Evolutionary conservation across 2,329 filamentous ascomycete genomes (phyloP).

Genomic region (Bipolaris bicolor): DNA sequence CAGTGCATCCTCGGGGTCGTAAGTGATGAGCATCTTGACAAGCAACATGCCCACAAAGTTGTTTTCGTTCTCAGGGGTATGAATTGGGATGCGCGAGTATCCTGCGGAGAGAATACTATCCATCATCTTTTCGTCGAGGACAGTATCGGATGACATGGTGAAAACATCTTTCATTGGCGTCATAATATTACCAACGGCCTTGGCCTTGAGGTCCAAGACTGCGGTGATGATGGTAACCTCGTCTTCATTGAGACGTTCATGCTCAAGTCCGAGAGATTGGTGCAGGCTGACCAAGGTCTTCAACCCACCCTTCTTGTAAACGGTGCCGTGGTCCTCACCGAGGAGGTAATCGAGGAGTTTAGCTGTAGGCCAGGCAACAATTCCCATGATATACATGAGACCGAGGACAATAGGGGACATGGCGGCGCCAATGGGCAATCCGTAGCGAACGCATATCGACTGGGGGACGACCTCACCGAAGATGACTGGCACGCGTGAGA

Average conservation of each 20-base stretch:
- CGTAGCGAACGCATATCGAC: slow-evolving; percentile 94
- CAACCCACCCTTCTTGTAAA: slow-evolving; percentile 96
- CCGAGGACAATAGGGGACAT: slow-evolving; percentile 86
- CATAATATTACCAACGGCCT: slow-evolving; percentile 95
- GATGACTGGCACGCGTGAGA: slow-evolving; percentile 69
- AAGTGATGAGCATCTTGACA: slow-evolving; percentile 98
- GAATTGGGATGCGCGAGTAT: slow-evolving; percentile 95
- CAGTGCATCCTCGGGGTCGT: slow-evolving; percentile 91
- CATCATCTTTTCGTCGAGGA: slow-evolving; percentile 93
- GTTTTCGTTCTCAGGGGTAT: slow-evolving; percentile 78
- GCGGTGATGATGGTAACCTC: slow-evolving; percentile 99
- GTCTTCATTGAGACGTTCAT: slow-evolving; percentile 90
- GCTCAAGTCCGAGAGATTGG: slow-evolving; percentile 82
- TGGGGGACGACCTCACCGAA: slow-evolving; percentile 97
- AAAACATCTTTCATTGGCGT: slow-evolving; percentile 98
- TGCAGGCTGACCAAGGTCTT: slow-evolving; percentile 96
- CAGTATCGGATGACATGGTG: slow-evolving; percentile 91
- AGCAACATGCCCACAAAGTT: slow-evolving; percentile 98
- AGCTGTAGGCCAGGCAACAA: slow-evolving; percentile 91
- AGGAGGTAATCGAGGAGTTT: slow-evolving; percentile 93
- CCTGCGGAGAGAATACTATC: slow-evolving; percentile 90
- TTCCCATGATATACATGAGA: slow-evolving; percentile 91
- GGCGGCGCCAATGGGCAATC: slow-evolving; percentile 90
- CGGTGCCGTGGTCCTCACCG: slow-evolving; percentile 92
- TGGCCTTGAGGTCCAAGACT: slow-evolving; percentile 94